These are phyloP conservation scores for Citeromyces nyonsensis DNA, from an alignment of 805 yeast genomes.

Conservation along the genomic window DNA sequence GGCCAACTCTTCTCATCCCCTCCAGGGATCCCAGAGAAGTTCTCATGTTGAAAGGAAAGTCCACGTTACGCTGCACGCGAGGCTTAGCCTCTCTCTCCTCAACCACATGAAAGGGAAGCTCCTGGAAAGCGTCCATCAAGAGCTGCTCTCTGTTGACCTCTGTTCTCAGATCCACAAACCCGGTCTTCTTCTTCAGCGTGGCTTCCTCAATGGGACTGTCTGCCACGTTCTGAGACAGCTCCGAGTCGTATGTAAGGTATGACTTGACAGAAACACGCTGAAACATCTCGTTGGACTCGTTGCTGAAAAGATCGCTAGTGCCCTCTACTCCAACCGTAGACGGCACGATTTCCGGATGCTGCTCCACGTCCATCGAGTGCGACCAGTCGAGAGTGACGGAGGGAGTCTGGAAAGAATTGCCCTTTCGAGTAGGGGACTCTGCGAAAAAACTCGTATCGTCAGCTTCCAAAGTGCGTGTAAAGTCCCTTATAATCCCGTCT, in stretches of 20 bases:
- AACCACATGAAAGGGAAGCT: background rate
- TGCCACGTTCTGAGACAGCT: slow-evolving; percentile 17
- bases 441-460: background rate
- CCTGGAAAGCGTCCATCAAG: background rate
- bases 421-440: background rate
- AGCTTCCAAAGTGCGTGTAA: background rate
- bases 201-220: slow-evolving; percentile 7
- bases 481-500: background rate
- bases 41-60: background rate
- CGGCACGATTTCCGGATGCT: background rate
- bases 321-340: background rate
- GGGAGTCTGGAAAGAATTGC: slow-evolving; percentile 14
- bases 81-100: background rate
- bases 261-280: slow-evolving; percentile 20
- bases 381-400: slow-evolving; percentile 21
- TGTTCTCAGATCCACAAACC: slow-evolving; percentile 29
- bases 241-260: slow-evolving; percentile 46
- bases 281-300: background rate
- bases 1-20: too few relatives aligned
- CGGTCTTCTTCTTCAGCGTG: slow-evolving; percentile 30
- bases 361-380: slow-evolving; percentile 12
- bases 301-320: background rate
- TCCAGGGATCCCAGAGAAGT: slow-evolving; percentile 4
- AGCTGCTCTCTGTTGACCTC: slow-evolving; percentile 1
- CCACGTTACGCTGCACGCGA: slow-evolving; percentile 2